phyloP scores from a whole-genome alignment of 2,329 filamentous ascomycete species.

The Penicillium sp. region DNA sequence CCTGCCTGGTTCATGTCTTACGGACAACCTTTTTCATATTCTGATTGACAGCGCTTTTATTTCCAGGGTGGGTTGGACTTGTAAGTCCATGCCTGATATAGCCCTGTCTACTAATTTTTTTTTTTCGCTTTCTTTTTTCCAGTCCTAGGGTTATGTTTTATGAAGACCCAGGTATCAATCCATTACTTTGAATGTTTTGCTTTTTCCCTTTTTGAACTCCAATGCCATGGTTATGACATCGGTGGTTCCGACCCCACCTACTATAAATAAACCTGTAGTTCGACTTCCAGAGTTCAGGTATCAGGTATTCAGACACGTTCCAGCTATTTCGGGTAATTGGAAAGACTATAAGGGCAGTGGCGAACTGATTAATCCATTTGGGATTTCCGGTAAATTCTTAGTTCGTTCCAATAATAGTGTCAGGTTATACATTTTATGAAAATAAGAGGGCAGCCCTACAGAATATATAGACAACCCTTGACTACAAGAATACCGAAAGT shows the following conservation, averaged over 20 bases:
- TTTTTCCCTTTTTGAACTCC: background rate
- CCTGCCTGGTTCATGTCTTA: background rate
- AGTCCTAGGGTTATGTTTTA: background rate
- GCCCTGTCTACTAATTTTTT: background rate
- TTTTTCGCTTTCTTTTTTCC: background rate
- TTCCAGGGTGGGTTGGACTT: background rate
- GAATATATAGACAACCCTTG: background rate
- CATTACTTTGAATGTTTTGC: background rate
- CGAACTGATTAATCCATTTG: background rate
- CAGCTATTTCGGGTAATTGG: background rate
- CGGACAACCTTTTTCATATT: background rate
- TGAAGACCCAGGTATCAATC: background rate
- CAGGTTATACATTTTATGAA: background rate
- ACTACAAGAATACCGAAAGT: background rate
- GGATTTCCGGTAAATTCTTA: background rate
- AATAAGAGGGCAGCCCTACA: background rate
- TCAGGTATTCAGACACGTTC: background rate
- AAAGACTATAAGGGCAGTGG: background rate
- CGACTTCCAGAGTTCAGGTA: background rate
- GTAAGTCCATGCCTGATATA: background rate
- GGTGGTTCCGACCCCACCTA: constrained; percentile 11
- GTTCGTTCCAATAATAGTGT: background rate
- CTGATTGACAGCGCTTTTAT: background rate
- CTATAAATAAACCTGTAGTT: constrained; percentile 1
- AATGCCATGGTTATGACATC: constrained; percentile 17